Evolutionary conservation across 768 basidiomycete species (phyloP), one percentile per base, ranked within the genome.

Genomic region (Pholiota microspora): DNA sequence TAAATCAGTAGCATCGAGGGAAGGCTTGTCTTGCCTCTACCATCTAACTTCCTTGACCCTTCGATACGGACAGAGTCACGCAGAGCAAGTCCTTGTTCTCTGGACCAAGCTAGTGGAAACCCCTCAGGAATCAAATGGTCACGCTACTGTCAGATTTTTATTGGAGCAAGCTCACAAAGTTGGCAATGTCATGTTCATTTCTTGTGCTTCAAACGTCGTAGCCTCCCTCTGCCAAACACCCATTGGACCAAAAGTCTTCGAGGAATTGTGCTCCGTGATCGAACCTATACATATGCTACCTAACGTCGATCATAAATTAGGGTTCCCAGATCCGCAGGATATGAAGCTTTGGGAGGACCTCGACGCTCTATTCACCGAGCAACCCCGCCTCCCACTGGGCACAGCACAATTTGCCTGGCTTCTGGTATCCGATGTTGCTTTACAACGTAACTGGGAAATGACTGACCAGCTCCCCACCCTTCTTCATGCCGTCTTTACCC

Each of bases 401-500:
- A 84, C 90, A 0, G 92, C 91, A 12, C 94, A 96, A 64, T 91
- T 91, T 64, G 93, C 94, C 1, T 82, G 94, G 72, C 76, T 96
- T 7, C 94, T 94, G 64, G 70, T 95, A 24, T 81, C 85, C 2
- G 90, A 94, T 58, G 79, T 88, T 29, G 83, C 88, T 0, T 69
- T 92, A 25, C 86, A 89, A 58, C 81, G 86, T 27, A 83, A 82
- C 59, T 92, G 90, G 89, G 88, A 89, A 53, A 72, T 86, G 59
- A 77, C 83, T 49, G 73, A 77, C 8, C 82, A 89, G 51, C 73
- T 98, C 9, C 86, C 91, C 1, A 71, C 80, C 7, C 77, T 97
- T 15, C 81, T 98, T 27, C 89, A 93, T 51, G 84, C 85, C 4
- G 73, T 94, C 16, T 84, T 94, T 59, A 85, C 83, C 13, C 93